Conservation (phyloP, 306 rosid species). For the Pterocarpus macrocarpus region DNA sequence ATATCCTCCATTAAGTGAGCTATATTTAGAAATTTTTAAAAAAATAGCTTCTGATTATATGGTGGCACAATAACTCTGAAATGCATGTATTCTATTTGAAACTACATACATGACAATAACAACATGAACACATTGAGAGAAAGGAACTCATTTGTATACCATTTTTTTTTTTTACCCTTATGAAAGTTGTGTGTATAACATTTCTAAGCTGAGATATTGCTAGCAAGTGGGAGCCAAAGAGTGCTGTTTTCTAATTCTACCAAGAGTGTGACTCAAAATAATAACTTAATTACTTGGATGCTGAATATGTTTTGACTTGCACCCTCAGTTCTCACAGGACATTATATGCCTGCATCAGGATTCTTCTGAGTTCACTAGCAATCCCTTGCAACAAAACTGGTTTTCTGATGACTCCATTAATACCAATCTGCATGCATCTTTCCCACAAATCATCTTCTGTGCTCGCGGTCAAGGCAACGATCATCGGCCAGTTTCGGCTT, state of each 20-base stretch:
- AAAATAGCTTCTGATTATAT: slow-evolving; percentile 11
- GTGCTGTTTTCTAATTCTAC: slow-evolving; percentile 51
- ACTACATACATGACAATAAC: slow-evolving; percentile 13
- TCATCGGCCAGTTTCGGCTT: slow-evolving; percentile 86
- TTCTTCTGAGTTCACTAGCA: slow-evolving; percentile 79
- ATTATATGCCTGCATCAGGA: slow-evolving; percentile 77
- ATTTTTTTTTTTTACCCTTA: slow-evolving; percentile 42
- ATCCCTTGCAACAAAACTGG: slow-evolving; percentile 88
- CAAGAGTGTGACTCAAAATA: slow-evolving; percentile 51
- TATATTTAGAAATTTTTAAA: background rate
- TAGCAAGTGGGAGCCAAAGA: slow-evolving; percentile 48
- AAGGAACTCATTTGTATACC: slow-evolving; percentile 66
- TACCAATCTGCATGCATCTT: slow-evolving; percentile 79
- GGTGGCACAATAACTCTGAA: background rate
- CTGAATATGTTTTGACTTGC: slow-evolving; percentile 43
- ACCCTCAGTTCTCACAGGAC: slow-evolving; percentile 51
- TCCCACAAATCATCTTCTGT: slow-evolving; percentile 90
- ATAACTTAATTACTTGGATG: slow-evolving; percentile 44
- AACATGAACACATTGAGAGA: slow-evolving; percentile 28
- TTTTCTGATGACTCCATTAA: slow-evolving; percentile 82
- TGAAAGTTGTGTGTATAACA: slow-evolving; percentile 62
- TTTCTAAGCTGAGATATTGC: slow-evolving; percentile 56
- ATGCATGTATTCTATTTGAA: slow-evolving; percentile 20
- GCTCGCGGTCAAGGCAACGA: slow-evolving; percentile 74
- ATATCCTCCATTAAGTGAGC: background rate